Evolutionary conservation across 306 rosid species (phyloP).

Genomic region (Phaseolus lunatus): DNA sequence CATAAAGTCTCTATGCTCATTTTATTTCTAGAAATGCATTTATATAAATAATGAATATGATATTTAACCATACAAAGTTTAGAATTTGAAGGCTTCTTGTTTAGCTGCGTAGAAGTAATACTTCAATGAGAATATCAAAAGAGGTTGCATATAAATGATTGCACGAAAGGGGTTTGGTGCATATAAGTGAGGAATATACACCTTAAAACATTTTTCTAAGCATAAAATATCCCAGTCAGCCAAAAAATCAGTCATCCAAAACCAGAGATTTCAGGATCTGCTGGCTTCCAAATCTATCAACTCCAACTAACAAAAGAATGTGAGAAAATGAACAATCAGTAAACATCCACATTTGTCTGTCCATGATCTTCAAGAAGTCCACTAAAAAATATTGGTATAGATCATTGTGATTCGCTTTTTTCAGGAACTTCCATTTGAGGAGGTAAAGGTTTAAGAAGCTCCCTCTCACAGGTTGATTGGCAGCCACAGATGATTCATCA

Average conservation of each 20-base stretch:
- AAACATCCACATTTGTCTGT: slow-evolving; percentile 49
- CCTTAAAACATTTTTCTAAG: slow-evolving; percentile 51
- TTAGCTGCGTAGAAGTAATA: too few relatives aligned
- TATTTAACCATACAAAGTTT: too few relatives aligned
- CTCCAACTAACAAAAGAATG: slow-evolving; percentile 57
- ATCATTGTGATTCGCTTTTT: slow-evolving; percentile 66
- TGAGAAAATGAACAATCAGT: slow-evolving; percentile 47
- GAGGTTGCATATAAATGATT: too few relatives aligned
- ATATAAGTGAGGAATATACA: slow-evolving; percentile 73
- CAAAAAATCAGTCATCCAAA: slow-evolving; percentile 56
- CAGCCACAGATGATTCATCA: slow-evolving; percentile 67
- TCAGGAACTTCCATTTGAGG: slow-evolving; percentile 88
- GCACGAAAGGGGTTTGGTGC: too few relatives aligned
- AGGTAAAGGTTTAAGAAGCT: slow-evolving; percentile 93
- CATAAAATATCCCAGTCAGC: slow-evolving; percentile 53
- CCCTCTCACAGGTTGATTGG: slow-evolving; percentile 74
- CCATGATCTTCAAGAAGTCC: slow-evolving; percentile 48
- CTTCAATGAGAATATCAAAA: too few relatives aligned
- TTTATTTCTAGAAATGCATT: too few relatives aligned
- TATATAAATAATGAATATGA: too few relatives aligned
- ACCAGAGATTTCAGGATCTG: slow-evolving; percentile 54
- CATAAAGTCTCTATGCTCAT: too few relatives aligned
- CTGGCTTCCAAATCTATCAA: slow-evolving; percentile 51
- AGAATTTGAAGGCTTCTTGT: too few relatives aligned
- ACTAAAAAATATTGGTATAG: slow-evolving; percentile 45